phyloP scores from a whole-genome alignment of 352 stramenopile genomes.

The Globisporangium cystogenes region DNA sequence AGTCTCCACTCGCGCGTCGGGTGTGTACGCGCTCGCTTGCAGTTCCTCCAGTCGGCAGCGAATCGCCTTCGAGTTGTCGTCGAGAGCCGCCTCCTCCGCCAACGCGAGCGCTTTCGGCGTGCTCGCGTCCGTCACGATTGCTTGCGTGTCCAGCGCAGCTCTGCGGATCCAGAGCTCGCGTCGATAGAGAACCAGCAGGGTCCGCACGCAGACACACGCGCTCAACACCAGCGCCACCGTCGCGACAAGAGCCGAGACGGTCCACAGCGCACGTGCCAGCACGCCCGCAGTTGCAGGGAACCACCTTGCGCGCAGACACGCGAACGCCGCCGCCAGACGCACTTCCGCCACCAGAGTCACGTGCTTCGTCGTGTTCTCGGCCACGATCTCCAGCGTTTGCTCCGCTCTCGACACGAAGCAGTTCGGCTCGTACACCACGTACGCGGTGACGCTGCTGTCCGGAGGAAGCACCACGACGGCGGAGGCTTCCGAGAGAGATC shows the following conservation, averaged over 20 bases:
- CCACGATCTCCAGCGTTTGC: conserved; percentile 26
- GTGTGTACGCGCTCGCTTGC: conserved; percentile 3
- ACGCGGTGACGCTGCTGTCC: not conserved
- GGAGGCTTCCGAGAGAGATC: not conserved
- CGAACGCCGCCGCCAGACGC: conserved; percentile 17
- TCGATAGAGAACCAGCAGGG: not conserved
- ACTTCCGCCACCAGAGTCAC: conserved; percentile 17
- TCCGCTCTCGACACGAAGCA: conserved; percentile 17
- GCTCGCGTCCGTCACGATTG: not conserved
- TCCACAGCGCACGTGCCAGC: conserved; percentile 14
- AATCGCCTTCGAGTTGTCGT: not conserved
- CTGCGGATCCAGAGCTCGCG: not conserved
- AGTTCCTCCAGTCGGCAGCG: conserved; percentile 2
- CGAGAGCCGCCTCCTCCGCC: not conserved
- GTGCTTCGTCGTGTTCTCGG: conserved; percentile 17
- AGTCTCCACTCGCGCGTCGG: conserved; percentile 1
- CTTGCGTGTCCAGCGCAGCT: not conserved
- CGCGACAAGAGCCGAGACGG: conserved; percentile 1
- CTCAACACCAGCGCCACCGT: not conserved
- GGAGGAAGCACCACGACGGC: not conserved
- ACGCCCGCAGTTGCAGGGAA: conserved; percentile 5
- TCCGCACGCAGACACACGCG: not conserved
- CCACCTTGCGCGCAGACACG: conserved; percentile 19
- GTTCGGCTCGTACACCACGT: conserved; percentile 16
- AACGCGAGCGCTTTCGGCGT: not conserved